These are phyloP conservation scores for Gaeumannomyces sp. DNA, from an alignment of 2,329 filamentous ascomycete species.

Conservation along the genomic window DNA sequence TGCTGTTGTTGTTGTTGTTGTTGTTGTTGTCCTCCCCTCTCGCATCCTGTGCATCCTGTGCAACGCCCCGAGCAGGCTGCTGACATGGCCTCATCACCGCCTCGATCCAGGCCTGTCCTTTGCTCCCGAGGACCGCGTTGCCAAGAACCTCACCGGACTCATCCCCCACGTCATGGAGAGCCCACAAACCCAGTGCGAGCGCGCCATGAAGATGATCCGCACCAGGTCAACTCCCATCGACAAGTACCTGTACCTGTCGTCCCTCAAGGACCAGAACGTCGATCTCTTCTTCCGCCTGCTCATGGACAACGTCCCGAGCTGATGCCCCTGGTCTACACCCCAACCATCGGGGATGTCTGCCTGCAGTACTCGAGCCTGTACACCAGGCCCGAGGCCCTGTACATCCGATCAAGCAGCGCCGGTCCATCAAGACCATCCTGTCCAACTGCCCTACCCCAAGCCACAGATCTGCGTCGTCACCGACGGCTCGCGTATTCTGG, in stretches of 20 bases:
- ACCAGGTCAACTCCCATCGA: conserved; percentile 65
- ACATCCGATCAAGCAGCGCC: conserved; percentile 90
- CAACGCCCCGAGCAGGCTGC: background rate
- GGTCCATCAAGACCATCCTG: conserved; percentile 81
- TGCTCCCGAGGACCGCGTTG: conserved; percentile 55
- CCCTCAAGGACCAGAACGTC: conserved; percentile 58
- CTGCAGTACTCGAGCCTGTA: conserved; percentile 94
- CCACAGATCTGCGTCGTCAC: conserved; percentile 97
- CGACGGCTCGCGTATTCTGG: conserved; percentile 87
- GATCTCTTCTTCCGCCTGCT: conserved; percentile 80
- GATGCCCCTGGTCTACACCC: conserved; percentile 81
- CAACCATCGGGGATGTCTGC: conserved; percentile 92
- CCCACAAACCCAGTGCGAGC: conserved; percentile 52
- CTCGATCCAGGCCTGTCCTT: conserved; percentile 51
- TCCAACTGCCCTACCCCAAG: conserved; percentile 81
- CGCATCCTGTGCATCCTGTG: conserved; percentile 1
- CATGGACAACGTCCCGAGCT: conserved; percentile 67
- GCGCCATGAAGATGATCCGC: conserved; percentile 69
- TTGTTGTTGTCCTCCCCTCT: too few species aligned
- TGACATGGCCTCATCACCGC: conserved; percentile 9
- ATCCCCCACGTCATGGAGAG: conserved; percentile 59
- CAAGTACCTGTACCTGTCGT: conserved; percentile 77
- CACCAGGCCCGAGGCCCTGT: conserved; percentile 89
- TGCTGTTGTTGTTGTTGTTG: too few species aligned
- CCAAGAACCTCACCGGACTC: conserved; percentile 60